Evolutionary conservation across 805 yeast genomes (phyloP).

Genomic region (Teunomyces funiuensis): DNA sequence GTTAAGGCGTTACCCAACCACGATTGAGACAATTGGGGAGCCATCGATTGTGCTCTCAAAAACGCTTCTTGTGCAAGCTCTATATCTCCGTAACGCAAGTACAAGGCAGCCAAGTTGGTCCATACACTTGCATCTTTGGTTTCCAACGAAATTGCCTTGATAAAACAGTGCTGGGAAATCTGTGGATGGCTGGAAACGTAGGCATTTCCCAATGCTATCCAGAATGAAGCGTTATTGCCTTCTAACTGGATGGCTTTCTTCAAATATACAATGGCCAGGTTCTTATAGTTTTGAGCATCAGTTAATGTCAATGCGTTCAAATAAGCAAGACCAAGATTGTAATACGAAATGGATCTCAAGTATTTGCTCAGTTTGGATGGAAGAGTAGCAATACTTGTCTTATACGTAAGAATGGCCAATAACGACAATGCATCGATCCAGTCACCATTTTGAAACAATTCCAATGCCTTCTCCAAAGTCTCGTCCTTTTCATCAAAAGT

Average conservation of each 20-base stretch:
- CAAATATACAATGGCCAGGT: slow-evolving; percentile 53
- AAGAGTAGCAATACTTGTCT: slow-evolving; percentile 41
- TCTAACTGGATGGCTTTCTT: slow-evolving; percentile 74
- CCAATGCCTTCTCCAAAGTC: slow-evolving; percentile 10
- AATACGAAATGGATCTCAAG: slow-evolving; percentile 54
- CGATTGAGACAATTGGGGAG: slow-evolving; percentile 71
- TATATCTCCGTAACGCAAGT: slow-evolving; percentile 63
- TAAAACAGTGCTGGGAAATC: slow-evolving; percentile 90
- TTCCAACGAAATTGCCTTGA: slow-evolving; percentile 72
- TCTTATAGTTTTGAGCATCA: slow-evolving; percentile 31
- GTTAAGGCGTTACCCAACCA: slow-evolving; percentile 88
- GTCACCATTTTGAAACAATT: slow-evolving; percentile 13
- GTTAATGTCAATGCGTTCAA: slow-evolving; percentile 39
- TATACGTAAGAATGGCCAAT: slow-evolving; percentile 47
- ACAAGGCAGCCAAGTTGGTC: slow-evolving; percentile 80
- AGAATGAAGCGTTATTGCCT: slow-evolving; percentile 63
- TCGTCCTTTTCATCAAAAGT: slow-evolving; percentile 9
- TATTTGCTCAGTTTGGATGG: slow-evolving; percentile 44
- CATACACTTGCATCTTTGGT: slow-evolving; percentile 69
- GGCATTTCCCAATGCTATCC: slow-evolving; percentile 84
- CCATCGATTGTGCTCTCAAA: slow-evolving; percentile 70
- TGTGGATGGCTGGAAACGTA: slow-evolving; percentile 61
- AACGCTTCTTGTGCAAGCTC: slow-evolving; percentile 74
- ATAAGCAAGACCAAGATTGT: slow-evolving; percentile 71
- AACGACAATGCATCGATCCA: slow-evolving; percentile 33